Evolutionary conservation across 176 grass and related monocot genomes (phyloP).

Genomic region (Aegilops speltoides): DNA sequence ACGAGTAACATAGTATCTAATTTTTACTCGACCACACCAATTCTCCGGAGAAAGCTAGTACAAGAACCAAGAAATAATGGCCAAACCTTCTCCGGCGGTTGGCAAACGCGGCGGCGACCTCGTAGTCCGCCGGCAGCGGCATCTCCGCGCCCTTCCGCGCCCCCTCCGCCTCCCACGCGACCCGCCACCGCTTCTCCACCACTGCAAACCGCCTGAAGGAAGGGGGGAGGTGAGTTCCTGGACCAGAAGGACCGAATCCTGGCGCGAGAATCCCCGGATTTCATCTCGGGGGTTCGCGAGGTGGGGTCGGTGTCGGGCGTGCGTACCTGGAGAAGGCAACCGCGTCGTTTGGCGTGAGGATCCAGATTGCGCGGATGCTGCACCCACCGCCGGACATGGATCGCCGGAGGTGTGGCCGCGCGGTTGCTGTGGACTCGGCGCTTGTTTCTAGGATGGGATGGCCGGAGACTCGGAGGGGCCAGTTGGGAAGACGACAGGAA

Average conservation of each 20-base stretch:
- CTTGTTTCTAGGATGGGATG: conserved; percentile 1
- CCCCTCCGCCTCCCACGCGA: conserved; percentile 51
- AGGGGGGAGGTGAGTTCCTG: not conserved
- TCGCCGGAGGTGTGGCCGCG: conserved; percentile 14
- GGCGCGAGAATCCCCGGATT: not conserved
- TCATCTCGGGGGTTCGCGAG: not conserved
- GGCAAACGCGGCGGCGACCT: conserved; percentile 64
- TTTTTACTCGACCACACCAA: not conserved
- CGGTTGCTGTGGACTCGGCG: conserved; percentile 4
- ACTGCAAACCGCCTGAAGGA: conserved; percentile 65
- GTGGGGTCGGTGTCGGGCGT: not conserved
- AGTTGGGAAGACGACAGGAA: conserved; percentile 4
- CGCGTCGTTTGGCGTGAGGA: conserved; percentile 57
- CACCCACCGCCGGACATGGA: conserved; percentile 57
- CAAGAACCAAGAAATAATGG: not conserved
- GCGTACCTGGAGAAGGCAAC: conserved; percentile 81
- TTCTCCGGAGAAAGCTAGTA: not conserved
- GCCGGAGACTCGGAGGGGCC: not conserved
- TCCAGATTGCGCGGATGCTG: conserved; percentile 87
- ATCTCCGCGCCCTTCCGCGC: conserved; percentile 4
- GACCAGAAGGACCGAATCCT: not conserved
- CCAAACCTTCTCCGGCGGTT: conserved; percentile 65
- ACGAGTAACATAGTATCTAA: not conserved
- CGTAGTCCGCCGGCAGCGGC: conserved; percentile 62
- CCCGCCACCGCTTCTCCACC: conserved; percentile 86